Evolutionary conservation across 1,284 basidiomycete genomes (phyloP), one percentile per base, ranked within the genome.

Genomic region (Tilletiopsis washingtonensis): DNA sequence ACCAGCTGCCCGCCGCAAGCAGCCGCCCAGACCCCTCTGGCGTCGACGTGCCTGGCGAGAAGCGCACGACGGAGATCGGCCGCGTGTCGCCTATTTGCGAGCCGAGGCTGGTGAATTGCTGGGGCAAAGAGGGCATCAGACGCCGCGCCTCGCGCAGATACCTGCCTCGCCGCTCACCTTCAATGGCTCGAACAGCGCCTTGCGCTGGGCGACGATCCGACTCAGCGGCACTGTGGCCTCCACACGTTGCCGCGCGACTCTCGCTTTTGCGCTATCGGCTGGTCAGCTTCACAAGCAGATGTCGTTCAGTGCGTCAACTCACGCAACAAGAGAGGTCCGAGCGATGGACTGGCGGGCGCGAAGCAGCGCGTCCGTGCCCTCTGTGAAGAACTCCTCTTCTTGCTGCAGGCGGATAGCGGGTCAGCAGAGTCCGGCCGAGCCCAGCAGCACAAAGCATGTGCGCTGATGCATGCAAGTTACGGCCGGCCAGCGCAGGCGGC

Each of bases 1-100:
- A 88, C 94, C 94, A 99, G 62, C 88, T 89, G 3, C 85, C 90
- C 0, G 93, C 94, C 1, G 90, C 87, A 24, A 98, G 79, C 40
- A 88, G 80, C 67, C 86, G 76, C 9, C 29, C 29, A 34, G 9
- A 9, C 9, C n/a, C 29, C 9, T 34, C 9, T 9, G 9, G 29
- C 9, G n/a, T 9, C 29, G 29, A 9, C 60, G 85, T 86, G 71
- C 96, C 86, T 4, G 94, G 94, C 1, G 93, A 84, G 74, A 98
- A 98, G 21, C 94, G 84, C 25, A 96, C 88, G 75, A 88, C 84
- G 1, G 90, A 87, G 56, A 98, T 82, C 1, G 93, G 91, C 43
- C 94, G 81, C 58, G 94, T 90, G 70, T 96, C 94, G 45, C 91
- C 93, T 62, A 97, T 90, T 79, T 98, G 94, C 0, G 93, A 96